Percentiles rank a stretch among this genome's conserved stretches.
Conservation (phyloP, 1,139 yeast species). For the Debaryomyces nepalensis region DNA sequence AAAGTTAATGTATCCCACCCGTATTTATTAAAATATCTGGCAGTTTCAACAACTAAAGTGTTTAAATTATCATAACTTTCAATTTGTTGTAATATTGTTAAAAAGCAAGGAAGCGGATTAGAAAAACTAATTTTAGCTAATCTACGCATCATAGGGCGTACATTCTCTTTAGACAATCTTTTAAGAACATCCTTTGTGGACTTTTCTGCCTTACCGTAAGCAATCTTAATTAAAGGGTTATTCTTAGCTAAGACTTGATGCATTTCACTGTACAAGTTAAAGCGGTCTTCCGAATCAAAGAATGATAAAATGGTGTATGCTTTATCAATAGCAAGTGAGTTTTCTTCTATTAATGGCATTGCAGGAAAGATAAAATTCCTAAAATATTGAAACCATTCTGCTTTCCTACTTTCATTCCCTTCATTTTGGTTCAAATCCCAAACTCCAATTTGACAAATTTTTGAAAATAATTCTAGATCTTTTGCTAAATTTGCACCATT, state of each 20-base stretch:
- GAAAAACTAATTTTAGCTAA: conserved; percentile 77
- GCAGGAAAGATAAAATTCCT: conserved; percentile 74
- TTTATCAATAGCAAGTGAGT: conserved; percentile 66
- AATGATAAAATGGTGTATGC: conserved; percentile 58
- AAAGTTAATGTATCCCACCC: conserved; percentile 88
- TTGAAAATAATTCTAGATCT: conserved; percentile 53
- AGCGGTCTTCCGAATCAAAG: conserved; percentile 69
- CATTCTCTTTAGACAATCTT: conserved; percentile 85
- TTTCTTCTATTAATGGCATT: conserved; percentile 61
- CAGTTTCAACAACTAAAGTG: conserved; percentile 77
- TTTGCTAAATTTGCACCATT: conserved; percentile 62
- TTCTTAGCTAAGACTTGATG: conserved; percentile 59
- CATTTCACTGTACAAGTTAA: conserved; percentile 83
- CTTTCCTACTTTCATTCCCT: conserved; percentile 29
- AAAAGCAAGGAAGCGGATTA: conserved; percentile 81
- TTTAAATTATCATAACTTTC: conserved; percentile 93
- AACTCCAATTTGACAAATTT: conserved; percentile 63
- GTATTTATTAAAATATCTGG: conserved; percentile 73
- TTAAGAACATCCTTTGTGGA: conserved; percentile 81
- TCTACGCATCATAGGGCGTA: conserved; percentile 74
- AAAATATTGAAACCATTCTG: conserved; percentile 63
- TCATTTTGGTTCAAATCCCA: conserved; percentile 33
- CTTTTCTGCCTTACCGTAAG: conserved; percentile 74
- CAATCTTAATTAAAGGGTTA: conserved; percentile 61
- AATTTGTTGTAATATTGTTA: conserved; percentile 67